Conservation (phyloP, 352 stramenopile species). For the Phytophthora constricta region DNA sequence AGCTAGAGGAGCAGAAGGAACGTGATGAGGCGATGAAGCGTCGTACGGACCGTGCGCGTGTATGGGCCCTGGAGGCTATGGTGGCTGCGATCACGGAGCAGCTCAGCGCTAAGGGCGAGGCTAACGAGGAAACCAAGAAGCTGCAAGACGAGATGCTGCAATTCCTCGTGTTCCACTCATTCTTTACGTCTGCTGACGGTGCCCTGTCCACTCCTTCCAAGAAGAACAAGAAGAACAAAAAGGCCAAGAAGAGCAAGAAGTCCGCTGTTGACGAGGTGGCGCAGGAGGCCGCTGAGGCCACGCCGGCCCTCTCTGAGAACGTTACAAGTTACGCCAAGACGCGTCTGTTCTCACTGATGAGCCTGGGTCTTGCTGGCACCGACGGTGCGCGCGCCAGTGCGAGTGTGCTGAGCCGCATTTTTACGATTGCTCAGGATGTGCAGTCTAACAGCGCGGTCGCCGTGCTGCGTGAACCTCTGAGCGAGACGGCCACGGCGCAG, state of each 20-base stretch:
- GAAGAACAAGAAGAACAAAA: conserved; percentile 59
- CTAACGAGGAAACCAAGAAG: conserved; percentile 16
- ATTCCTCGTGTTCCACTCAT: conserved; percentile 78
- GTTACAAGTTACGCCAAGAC: conserved; percentile 62
- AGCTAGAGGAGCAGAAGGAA: conserved; percentile 82
- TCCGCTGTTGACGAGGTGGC: conserved; percentile 22
- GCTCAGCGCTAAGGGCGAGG: conserved; percentile 34
- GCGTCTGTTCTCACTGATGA: conserved; percentile 72
- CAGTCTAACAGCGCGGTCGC: conserved; percentile 26
- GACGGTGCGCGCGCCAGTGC: conserved; percentile 30
- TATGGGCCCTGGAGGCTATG: conserved; percentile 80
- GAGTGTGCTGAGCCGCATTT: conserved; percentile 63
- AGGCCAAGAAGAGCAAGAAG: conserved; percentile 37
- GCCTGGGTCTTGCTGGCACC: conserved; percentile 53
- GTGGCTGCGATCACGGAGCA: conserved; percentile 52
- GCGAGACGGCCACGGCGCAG: conserved; percentile 35
- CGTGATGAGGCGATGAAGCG: conserved; percentile 59
- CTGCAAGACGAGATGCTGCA: conserved; percentile 55
- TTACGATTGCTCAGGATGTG: conserved; percentile 46
- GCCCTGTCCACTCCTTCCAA: conserved; percentile 46
- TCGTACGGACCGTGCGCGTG: conserved; percentile 65
- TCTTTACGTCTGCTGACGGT: conserved; percentile 48
- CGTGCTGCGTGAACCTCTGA: conserved; percentile 50
- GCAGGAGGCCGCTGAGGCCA: conserved; percentile 34
- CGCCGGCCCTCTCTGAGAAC: conserved; percentile 53